A percentile compares a stretch with the other conserved stretches of the same genome.
Conservation (phyloP, 2,329 filamentous ascomycete genomes). For the Sarocladium strictum region DNA sequence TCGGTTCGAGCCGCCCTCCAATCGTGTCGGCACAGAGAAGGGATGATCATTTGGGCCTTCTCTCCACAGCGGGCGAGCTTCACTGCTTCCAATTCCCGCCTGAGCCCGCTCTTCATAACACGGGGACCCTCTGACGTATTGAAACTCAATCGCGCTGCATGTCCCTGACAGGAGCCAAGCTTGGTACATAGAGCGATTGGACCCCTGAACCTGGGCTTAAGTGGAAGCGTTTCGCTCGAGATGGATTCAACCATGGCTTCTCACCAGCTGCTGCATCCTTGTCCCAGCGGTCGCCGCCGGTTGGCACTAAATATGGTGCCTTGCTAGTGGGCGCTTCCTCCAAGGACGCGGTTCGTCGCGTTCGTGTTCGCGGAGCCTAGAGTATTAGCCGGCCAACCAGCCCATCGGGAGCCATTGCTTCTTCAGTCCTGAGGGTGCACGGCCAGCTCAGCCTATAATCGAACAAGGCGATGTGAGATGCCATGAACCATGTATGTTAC, state of each 20-base stretch:
- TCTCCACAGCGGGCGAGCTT: not conserved
- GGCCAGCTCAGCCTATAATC: not conserved
- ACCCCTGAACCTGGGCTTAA: not conserved
- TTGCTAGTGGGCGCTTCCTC: not conserved
- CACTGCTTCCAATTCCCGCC: not conserved
- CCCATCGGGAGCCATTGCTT: slow-evolving; percentile 4
- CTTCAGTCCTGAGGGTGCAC: not conserved
- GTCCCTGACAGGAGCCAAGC: not conserved
- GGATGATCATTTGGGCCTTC: not conserved
- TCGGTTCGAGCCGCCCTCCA: slow-evolving; percentile 4
- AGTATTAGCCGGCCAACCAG: slow-evolving; percentile 6
- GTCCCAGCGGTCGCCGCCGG: not conserved
- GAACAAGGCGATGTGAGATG: too few relatives aligned
- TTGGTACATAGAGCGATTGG: not conserved
- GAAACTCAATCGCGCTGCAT: not conserved
- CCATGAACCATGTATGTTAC: too few relatives aligned
- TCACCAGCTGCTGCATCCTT: not conserved
- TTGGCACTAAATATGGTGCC: not conserved
- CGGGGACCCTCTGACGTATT: not conserved
- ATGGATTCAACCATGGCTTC: not conserved
- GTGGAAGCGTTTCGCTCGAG: not conserved
- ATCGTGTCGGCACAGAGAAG: slow-evolving; percentile 2
- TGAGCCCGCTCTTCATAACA: not conserved
- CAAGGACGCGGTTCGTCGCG: not conserved
- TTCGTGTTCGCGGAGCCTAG: slow-evolving; percentile 2